phyloP scores from a whole-genome alignment of 78 protist genomes.

The slime mould (Dictyostelium discoideum) region DNA sequence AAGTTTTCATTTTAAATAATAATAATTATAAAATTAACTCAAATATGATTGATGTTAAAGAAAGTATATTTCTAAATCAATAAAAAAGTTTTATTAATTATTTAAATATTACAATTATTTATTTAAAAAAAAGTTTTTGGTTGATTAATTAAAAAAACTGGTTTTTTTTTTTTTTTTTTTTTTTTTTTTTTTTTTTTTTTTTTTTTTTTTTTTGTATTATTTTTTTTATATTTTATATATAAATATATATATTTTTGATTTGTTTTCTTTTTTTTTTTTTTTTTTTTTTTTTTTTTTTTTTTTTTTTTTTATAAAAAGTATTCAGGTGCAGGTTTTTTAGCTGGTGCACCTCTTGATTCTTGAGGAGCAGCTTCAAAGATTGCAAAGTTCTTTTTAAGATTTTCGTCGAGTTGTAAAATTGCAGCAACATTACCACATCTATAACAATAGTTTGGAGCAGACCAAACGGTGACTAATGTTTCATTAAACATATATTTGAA shows the following conservation, averaged over 20 bases:
- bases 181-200: background rate
- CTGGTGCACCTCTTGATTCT: slow-evolving; percentile 92
- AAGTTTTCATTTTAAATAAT: background rate
- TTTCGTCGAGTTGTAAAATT: slow-evolving; percentile 96
- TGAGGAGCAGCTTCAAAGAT: slow-evolving; percentile 97
- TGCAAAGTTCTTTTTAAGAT: slow-evolving; percentile 86
- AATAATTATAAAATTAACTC: background rate
- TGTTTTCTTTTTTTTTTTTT: background rate
- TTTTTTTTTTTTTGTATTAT: background rate
- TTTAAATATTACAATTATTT: slow-evolving; percentile 11
- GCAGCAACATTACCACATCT: slow-evolving; percentile 99
- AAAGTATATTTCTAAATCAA: background rate
- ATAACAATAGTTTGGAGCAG: slow-evolving; percentile 99
- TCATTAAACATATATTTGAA: slow-evolving; percentile 97
- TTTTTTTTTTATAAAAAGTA: slow-evolving; percentile 69
- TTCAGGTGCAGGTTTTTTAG: slow-evolving; percentile 94
- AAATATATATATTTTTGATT: background rate
- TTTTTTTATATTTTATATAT: background rate
- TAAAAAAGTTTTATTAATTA: background rate
- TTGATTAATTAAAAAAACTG: background rate
- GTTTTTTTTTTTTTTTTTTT: background rate
- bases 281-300: background rate
- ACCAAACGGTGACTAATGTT: slow-evolving; percentile 99
- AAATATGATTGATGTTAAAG: background rate
- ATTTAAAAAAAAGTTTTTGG: background rate